phyloP scores from a whole-genome alignment of 1,139 yeast genomes.

The Lodderomyces elongisporus region DNA sequence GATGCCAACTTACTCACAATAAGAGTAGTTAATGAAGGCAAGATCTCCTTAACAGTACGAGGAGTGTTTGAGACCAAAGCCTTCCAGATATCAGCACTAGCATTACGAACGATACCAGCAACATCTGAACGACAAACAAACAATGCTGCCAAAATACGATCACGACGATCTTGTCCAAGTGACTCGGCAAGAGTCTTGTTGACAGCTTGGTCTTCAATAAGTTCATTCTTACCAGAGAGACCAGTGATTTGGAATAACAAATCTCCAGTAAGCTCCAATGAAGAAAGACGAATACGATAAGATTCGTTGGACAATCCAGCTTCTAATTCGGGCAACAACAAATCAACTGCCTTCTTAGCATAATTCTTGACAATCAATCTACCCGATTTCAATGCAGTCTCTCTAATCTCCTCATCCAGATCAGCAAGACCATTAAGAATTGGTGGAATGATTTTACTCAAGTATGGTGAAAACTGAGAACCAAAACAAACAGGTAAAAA shows the following conservation, averaged over 20 bases:
- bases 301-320: constrained; percentile 78
- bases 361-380: constrained; percentile 86
- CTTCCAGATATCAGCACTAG: constrained; percentile 97
- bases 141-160: constrained; percentile 73
- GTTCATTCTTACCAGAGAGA: constrained; percentile 64
- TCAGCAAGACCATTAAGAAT: constrained; percentile 91
- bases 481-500: constrained; percentile 96
- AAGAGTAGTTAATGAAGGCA: constrained; percentile 76
- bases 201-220: constrained; percentile 65
- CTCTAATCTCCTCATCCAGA: constrained; percentile 78
- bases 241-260: constrained; percentile 93
- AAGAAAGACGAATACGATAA: constrained; percentile 85
- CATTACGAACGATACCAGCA: constrained; percentile 79
- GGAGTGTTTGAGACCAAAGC: constrained; percentile 95
- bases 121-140: constrained; percentile 93
- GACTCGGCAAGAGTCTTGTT: constrained; percentile 66
- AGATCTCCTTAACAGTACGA: constrained; percentile 86
- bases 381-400: constrained; percentile 88
- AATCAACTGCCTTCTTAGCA: constrained; percentile 89
- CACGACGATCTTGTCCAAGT: constrained; percentile 85
- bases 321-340: constrained; percentile 90
- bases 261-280: constrained; percentile 97
- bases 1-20: constrained; percentile 83
- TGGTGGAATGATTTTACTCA: constrained; percentile 81
- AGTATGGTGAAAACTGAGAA: constrained; percentile 82